Base-by-base conservation (phyloP, 129 eudicot genomes). In the Ambrosia trifida region DNA sequence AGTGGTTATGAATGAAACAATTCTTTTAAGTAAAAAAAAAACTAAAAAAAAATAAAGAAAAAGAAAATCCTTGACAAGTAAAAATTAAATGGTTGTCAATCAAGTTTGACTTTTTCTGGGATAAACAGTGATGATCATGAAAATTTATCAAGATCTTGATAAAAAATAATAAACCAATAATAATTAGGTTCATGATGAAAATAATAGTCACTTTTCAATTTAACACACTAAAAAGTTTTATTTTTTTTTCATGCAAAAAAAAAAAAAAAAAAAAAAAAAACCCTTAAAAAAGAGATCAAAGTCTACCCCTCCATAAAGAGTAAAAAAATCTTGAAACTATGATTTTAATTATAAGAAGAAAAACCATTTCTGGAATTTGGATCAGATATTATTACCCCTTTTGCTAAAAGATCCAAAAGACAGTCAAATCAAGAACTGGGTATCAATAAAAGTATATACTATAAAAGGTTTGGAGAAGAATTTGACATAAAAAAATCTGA, bases 321-420 rank as follows among this genome's bases (percentile, higher is more conserved):
- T 53, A 47, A 66, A 75, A 64, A 75, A 65, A 36, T 41, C 30
- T 43, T 65, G 41, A 46, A 68, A 14, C 51, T 46, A 3, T 30
- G 64, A 68, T 58, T 28, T 47, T 13, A 67, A 59, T 58, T 53
- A 68, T 45, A 40, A 54, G 8, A 56, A 54, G 50, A 67, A 76
- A 41, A 56, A 57, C 80, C 74, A 58, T 76, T 44, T 76, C 74
- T 57, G 59, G 80, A 68, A 68, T 47, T 5, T 59, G 63, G 11
- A 51, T 47, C 10, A 4, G 16, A 10, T 31, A 30, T 43, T 50
- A 56, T 46, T 58, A 58, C 69, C 68, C 17, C 3, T 44, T 76
- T 68, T 58, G 56, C 35, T 1, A 59, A 59, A 58, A 46, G 41
- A 45, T 76, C 63, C 41, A 33, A 59, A 66, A 35, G 45, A n/a